Conservation (phyloP, 2,329 filamentous ascomycete species). For the Pseudopithomyces maydicus region DNA sequence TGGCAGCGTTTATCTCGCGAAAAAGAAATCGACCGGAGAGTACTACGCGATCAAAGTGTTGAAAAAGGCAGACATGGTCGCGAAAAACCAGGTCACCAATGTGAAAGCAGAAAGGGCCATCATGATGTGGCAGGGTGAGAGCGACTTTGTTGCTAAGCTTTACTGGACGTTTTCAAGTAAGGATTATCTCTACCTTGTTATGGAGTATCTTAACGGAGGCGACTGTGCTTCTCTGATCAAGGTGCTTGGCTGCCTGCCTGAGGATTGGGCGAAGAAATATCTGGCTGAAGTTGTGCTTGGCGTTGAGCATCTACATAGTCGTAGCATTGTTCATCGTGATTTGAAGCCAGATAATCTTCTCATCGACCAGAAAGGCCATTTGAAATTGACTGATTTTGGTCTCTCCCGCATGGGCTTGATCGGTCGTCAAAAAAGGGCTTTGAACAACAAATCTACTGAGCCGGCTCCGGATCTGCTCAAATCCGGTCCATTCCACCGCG, state of each 20-base stretch:
- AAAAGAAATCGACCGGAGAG: conserved; percentile 97
- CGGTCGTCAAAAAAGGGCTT: conserved; percentile 90
- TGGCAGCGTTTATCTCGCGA: conserved; percentile 95
- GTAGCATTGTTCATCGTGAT: conserved; percentile 95
- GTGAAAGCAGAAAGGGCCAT: conserved; percentile 98
- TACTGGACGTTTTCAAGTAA: conserved; percentile 99
- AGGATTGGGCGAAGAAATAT: conserved; percentile 99
- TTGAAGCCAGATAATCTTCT: conserved; percentile 96
- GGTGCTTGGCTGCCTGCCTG: conserved; percentile 84
- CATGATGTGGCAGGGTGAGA: conserved; percentile 99
- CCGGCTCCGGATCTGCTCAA: conserved; percentile 92
- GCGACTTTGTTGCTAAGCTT: conserved; percentile 97
- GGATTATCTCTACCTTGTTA: conserved; percentile 96
- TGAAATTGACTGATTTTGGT: conserved; percentile 97
- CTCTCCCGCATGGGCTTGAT: conserved; percentile 96
- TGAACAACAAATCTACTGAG: conserved; percentile 71
- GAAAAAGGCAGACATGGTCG: conserved; percentile 99
- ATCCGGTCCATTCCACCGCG: conserved; percentile 85
- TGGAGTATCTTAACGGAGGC: conserved; percentile 98
- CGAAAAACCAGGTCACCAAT: conserved; percentile 98
- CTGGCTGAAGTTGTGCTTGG: conserved; percentile 95
- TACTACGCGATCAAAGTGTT: conserved; percentile 99
- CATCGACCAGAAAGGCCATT: conserved; percentile 93
- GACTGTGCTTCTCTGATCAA: conserved; percentile 98
- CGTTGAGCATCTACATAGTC: conserved; percentile 91